Evolutionary conservation across 352 stramenopile genomes (phyloP).

Genomic region (Saprolegnia parasitica): DNA sequence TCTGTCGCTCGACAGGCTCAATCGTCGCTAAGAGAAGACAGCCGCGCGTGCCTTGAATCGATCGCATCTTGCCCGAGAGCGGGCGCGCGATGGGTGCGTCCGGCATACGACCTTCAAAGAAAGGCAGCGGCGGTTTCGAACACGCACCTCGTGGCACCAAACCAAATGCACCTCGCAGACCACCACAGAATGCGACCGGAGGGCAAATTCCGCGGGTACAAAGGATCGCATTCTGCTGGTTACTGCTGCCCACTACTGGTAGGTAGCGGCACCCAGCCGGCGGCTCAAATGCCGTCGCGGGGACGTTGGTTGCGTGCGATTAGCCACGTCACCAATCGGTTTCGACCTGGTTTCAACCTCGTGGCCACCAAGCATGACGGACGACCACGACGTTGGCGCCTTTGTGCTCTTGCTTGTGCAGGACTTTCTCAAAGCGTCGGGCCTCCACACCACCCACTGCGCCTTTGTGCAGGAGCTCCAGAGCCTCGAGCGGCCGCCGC

Average conservation of each 20-base stretch:
- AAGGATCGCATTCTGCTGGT: too few relatives aligned
- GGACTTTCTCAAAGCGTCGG: conserved; percentile 8
- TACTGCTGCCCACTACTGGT: too few relatives aligned
- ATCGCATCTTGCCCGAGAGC: neutral
- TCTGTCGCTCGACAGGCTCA: conserved; percentile 50
- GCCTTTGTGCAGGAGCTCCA: conserved; percentile 14
- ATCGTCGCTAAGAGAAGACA: conserved; percentile 45
- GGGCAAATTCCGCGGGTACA: too few relatives aligned
- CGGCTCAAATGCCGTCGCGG: too few relatives aligned
- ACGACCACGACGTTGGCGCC: neutral
- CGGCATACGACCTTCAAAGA: neutral
- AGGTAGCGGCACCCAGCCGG: too few relatives aligned
- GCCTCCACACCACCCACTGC: neutral
- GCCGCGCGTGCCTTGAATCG: conserved; percentile 45
- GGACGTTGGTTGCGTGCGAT: neutral
- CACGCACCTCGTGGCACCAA: too few relatives aligned
- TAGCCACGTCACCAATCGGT: neutral
- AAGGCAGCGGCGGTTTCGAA: neutral
- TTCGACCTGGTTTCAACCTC: too few relatives aligned
- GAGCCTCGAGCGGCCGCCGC: neutral
- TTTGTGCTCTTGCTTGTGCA: conserved; percentile 23
- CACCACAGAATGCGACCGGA: too few relatives aligned
- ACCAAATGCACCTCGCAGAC: too few relatives aligned
- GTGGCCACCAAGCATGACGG: neutral
- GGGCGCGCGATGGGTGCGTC: neutral